These are phyloP conservation scores for Cystofilobasidium capitatum DNA, from an alignment of 768 basidiomycete genomes.

Conservation along the genomic window DNA sequence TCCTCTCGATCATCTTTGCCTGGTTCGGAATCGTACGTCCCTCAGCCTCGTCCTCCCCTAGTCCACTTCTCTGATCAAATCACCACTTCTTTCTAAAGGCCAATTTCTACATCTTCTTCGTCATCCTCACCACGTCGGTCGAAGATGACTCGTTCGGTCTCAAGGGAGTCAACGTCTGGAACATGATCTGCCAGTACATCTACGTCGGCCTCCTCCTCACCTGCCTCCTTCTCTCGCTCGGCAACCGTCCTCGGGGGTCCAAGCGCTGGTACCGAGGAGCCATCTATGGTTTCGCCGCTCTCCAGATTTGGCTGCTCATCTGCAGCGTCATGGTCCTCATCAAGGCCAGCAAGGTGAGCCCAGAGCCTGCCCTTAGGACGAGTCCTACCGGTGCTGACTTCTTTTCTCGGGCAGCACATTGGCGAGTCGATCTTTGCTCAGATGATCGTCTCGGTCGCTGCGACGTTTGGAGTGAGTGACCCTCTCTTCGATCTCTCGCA, in stretches of 20 bases:
- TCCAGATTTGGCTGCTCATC: constrained; percentile 56
- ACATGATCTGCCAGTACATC: constrained; percentile 66
- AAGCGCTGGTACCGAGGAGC: constrained; percentile 78
- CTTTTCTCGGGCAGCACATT: constrained; percentile 46
- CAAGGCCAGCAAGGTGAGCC: background rate
- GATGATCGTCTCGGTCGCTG: constrained; percentile 75
- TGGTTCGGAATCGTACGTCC: constrained; percentile 79
- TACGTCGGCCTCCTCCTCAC: constrained; percentile 70
- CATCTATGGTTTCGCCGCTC: constrained; percentile 52
- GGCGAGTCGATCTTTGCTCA: constrained; percentile 51
- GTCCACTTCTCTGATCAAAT: background rate
- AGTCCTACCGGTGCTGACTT: background rate
- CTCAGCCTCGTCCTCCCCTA: background rate
- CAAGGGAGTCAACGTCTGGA: constrained; percentile 57
- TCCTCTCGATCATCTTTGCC: constrained; percentile 59
- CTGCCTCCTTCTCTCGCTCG: constrained; percentile 78
- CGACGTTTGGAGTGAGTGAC: constrained; percentile 60
- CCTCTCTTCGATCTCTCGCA: background rate
- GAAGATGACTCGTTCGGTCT: constrained; percentile 41
- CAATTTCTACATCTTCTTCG: constrained; percentile 55
- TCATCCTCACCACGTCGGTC: constrained; percentile 50
- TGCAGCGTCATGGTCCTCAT: constrained; percentile 2
- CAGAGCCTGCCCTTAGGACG: background rate
- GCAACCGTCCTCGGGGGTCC: constrained; percentile 83
- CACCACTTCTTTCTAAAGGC: constrained; percentile 46